phyloP scores from a whole-genome alignment of 148 eudicot species.

The Arctostaphylos glauca region DNA sequence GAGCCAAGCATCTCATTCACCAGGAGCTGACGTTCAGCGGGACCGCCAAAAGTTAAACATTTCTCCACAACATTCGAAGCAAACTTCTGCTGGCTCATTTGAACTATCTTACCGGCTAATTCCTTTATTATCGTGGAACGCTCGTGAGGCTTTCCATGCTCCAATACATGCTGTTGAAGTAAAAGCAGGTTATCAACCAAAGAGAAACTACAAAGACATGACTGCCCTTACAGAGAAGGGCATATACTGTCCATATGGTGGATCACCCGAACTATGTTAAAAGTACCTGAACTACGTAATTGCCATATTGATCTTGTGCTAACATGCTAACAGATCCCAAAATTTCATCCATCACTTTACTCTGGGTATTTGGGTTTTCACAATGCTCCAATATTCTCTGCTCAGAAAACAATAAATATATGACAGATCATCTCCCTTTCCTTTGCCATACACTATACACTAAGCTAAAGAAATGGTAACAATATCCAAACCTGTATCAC shows the following conservation, averaged over 20 bases:
- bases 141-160: conserved; percentile 95
- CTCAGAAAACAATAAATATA: conserved; percentile 6
- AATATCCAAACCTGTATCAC: conserved; percentile 72
- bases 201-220: neutral
- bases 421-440: neutral
- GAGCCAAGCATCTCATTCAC: conserved; percentile 96
- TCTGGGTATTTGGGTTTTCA: conserved; percentile 68
- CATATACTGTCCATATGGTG: neutral
- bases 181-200: neutral
- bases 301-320: conserved; percentile 99
- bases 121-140: conserved; percentile 77
- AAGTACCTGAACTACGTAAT: conserved; percentile 95
- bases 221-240: neutral
- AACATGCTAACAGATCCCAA: conserved; percentile 85
- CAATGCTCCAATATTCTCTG: conserved; percentile 98
- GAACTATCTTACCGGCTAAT: conserved; percentile 90
- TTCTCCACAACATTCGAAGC: conserved; percentile 98
- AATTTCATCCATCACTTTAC: conserved; percentile 93
- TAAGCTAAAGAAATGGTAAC: neutral
- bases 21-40: conserved; percentile 67
- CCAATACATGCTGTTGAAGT: conserved; percentile 73
- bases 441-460: neutral
- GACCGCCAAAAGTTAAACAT: conserved; percentile 80
- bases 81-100: conserved; percentile 98
- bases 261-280: conserved; percentile 12